Base-by-base conservation (phyloP, 768 basidiomycete genomes). In the Tylopilus sp. region DNA sequence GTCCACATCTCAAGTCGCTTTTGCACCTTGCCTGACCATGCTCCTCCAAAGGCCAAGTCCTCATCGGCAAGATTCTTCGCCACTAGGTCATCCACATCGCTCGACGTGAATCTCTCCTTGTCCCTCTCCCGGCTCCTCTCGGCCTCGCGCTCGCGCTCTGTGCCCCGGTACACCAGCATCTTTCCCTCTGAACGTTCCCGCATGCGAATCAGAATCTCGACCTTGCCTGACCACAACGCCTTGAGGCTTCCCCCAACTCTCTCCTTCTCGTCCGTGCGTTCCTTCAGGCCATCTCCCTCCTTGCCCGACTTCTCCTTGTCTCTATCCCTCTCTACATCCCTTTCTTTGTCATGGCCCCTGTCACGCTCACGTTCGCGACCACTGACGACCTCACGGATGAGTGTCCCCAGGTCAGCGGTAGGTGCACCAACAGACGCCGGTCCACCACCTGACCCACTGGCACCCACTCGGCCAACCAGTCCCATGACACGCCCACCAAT, bases 1-100 rank as follows among this genome's bases (percentile, higher is more conserved):
- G 78, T 57, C 79, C 77, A 80, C 55, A 71, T 68, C 57, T 75
- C 79, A 1, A 79, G 62, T 68, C 75, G 78, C 40, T 71, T 70
- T 59, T 76, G 74, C 44, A 79, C 69, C 52, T 68, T 71, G 44
- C 71, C 75, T 11, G 71, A 68, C 72, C 71, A 75, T 35, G 54
- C 67, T 54, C 70, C 72, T 54, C 70, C 69, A 31, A 64, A 63
- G 22, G 56, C 60, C 33, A 65, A 46, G 21, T 73, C 68, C 23
- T 71, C 69, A 40, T 71, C 70, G 8, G 43, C 62, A 3, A 55
- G 50, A 25, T 51, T 59, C 55, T 60, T 69, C 35, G 53, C 49
- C 40, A 51, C 48, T 2, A 39, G 44, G 45, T 65, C 68, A 10
- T 68, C 71, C 52, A 61, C 41, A 40, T 71, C 71, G 35, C 69